Conservation (phyloP, 2,329 filamentous ascomycete species). For the Colletotrichum cereale region DNA sequence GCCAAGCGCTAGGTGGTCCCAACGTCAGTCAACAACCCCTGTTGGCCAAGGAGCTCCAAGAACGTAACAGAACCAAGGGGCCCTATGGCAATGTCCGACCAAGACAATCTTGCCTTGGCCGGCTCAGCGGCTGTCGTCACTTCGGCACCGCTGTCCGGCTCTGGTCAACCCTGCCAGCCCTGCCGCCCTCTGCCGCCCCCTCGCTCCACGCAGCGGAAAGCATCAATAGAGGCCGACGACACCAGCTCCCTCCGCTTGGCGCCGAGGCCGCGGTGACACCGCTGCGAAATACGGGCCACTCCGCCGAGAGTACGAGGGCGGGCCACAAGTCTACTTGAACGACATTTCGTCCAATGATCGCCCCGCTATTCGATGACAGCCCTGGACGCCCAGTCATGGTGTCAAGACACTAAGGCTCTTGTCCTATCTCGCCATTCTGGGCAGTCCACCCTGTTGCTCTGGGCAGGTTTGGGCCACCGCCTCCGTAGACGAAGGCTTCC, state of each 20-base stretch:
- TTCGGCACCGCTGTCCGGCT: conserved; percentile 5
- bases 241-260: conserved; percentile 28
- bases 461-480: conserved; percentile 19
- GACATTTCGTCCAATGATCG: conserved; percentile 7
- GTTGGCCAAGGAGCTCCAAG: conserved; percentile 30
- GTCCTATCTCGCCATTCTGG: conserved; percentile 24
- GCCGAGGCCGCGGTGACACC: conserved; percentile 29
- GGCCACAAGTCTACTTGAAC: conserved; percentile 6
- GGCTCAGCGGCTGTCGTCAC: conserved; percentile 21
- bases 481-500: not conserved
- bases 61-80: not conserved
- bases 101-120: conserved; percentile 28
- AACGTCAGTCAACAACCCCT: conserved; percentile 21
- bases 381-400: conserved; percentile 21
- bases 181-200: not conserved
- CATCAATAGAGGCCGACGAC: not conserved
- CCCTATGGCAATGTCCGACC: conserved; percentile 11
- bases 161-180: not conserved
- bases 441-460: conserved; percentile 24
- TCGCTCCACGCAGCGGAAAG: conserved; percentile 8
- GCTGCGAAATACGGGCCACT: conserved; percentile 23
- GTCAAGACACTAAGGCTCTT: conserved; percentile 31
- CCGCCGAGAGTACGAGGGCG: conserved; percentile 24
- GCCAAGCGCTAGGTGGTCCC: conserved; percentile 22
- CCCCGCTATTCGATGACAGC: not conserved